Conservation (phyloP, 495 filamentous ascomycete genomes). For the Neurospora tetraspora region DNA sequence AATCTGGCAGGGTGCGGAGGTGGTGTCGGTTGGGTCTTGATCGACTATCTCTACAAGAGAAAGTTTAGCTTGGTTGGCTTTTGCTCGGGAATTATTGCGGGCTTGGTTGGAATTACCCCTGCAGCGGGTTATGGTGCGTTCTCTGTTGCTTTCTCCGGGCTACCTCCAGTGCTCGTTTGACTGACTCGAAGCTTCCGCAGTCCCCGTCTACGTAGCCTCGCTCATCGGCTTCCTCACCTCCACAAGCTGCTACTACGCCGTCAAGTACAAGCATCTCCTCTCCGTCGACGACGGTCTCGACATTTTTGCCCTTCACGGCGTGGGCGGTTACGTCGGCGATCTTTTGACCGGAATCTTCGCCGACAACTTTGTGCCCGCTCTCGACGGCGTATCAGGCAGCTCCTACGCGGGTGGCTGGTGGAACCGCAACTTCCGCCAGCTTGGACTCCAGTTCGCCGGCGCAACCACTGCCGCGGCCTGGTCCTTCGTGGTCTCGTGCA, state of each 20-base stretch:
- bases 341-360: slow-evolving; percentile 72
- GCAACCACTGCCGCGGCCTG: slow-evolving; percentile 64
- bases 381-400: slow-evolving; percentile 58
- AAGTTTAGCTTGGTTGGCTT: slow-evolving; percentile 90
- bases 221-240: slow-evolving; percentile 73
- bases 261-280: slow-evolving; percentile 76
- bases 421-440: slow-evolving; percentile 55
- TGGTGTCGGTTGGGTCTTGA: slow-evolving; percentile 71
- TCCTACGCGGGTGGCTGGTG: slow-evolving; percentile 39
- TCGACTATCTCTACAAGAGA: slow-evolving; percentile 84
- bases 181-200: slow-evolving; percentile 42
- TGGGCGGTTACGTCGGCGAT: slow-evolving; percentile 71
- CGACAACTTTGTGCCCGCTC: slow-evolving; percentile 44
- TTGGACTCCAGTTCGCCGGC: slow-evolving; percentile 70
- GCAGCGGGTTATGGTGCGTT: slow-evolving; percentile 47
- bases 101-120: slow-evolving; percentile 78
- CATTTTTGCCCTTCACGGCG: slow-evolving; percentile 70
- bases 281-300: slow-evolving; percentile 69
- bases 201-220: slow-evolving; percentile 65
- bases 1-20: slow-evolving; percentile 78
- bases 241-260: slow-evolving; percentile 74
- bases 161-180: neutral
- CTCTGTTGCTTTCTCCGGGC: neutral
- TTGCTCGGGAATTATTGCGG: slow-evolving; percentile 85
- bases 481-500: slow-evolving; percentile 65